Conservation (phyloP, 1,284 basidiomycete genomes). For the Tilletia walkeri region DNA sequence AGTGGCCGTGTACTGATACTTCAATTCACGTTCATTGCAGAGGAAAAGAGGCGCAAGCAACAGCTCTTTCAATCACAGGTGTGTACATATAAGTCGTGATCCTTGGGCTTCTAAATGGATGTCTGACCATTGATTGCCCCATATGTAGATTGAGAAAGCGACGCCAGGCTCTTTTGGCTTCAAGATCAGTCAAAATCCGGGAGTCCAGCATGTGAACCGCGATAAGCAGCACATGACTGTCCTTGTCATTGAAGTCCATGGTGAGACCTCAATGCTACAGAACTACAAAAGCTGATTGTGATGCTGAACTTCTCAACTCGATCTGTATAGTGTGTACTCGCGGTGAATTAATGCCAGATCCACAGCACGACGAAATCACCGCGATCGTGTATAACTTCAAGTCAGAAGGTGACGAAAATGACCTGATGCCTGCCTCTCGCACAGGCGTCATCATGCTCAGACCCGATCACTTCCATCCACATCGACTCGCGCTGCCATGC, state of each 20-base stretch:
- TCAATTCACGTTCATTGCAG: not conserved
- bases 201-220: constrained; percentile 56
- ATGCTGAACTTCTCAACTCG: not conserved
- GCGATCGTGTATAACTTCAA: constrained; percentile 72
- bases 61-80: constrained; percentile 12
- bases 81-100: not conserved
- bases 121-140: constrained; percentile 20
- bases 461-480: constrained; percentile 8
- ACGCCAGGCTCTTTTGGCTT: constrained; percentile 67
- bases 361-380: constrained; percentile 69
- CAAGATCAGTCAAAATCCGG: constrained; percentile 39
- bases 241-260: constrained; percentile 79
- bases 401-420: constrained; percentile 60
- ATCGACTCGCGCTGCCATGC: constrained; percentile 3
- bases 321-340: constrained; percentile 62
- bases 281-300: constrained; percentile 31
- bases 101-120: not conserved
- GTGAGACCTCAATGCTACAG: constrained; percentile 57
- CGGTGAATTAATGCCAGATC: constrained; percentile 69
- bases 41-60: not conserved
- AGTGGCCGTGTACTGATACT: no score
- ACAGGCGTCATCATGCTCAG: constrained; percentile 40
- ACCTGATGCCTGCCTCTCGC: constrained; percentile 35
- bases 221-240: constrained; percentile 76
- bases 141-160: constrained; percentile 68